Conservation (phyloP, 208 protist species). For the Wallacemonas rigidus region DNA sequence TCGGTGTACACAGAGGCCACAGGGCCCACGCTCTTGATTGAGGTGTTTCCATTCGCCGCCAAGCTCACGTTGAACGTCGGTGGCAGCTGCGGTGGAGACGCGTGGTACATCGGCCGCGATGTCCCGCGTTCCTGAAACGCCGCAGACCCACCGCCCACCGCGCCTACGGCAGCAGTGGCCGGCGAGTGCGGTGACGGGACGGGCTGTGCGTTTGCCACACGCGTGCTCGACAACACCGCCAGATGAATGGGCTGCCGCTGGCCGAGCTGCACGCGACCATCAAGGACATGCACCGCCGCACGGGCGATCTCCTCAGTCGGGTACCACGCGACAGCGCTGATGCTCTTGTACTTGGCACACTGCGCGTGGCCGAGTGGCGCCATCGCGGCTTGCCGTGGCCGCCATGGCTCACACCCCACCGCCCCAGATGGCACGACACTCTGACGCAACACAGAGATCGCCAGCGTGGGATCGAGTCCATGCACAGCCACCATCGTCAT, state of each 20-base stretch:
- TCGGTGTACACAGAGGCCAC: constrained; percentile 8
- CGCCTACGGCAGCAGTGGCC: background rate
- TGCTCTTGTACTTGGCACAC: constrained; percentile 26
- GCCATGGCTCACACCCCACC: constrained; percentile 34
- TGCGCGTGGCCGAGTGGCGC: constrained; percentile 4
- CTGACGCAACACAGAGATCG: constrained; percentile 20
- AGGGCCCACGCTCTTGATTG: background rate
- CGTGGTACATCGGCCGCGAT: background rate
- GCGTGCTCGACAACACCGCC: background rate
- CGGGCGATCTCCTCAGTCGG: constrained; percentile 22
- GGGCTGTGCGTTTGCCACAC: background rate
- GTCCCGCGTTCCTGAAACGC: background rate
- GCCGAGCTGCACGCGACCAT: constrained; percentile 13
- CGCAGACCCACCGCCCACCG: background rate
- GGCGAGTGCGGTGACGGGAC: background rate
- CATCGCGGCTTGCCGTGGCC: constrained; percentile 21
- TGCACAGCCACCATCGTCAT: constrained; percentile 31
- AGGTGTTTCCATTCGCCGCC: background rate
- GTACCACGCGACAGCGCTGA: constrained; percentile 54
- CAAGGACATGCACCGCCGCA: constrained; percentile 18
- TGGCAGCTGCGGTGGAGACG: background rate
- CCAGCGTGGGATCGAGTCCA: constrained; percentile 30
- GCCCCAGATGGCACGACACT: constrained; percentile 31
- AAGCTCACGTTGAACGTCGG: background rate
- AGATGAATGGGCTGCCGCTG: constrained; percentile 21